Evolutionary conservation across 805 yeast genomes (phyloP).

Genomic region (Isabelozyma gotoi): DNA sequence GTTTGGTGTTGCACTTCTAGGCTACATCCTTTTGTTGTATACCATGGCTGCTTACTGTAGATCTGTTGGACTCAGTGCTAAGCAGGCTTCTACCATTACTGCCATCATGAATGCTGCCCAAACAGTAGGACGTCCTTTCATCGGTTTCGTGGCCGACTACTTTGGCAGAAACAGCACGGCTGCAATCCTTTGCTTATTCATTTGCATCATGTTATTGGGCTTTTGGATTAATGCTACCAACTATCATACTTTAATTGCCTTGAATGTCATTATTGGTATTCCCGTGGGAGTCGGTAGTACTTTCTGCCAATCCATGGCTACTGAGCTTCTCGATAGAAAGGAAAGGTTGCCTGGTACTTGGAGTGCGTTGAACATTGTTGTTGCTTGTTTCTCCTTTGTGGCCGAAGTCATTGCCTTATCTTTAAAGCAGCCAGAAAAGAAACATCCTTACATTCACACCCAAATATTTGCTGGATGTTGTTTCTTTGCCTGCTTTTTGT

Average conservation of each 20-base stretch:
- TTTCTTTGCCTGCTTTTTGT: conserved; percentile 41
- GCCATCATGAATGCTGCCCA: conserved; percentile 43
- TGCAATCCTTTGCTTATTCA: conserved; percentile 15
- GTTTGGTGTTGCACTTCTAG: conserved; percentile 38
- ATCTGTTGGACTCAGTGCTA: conserved; percentile 42
- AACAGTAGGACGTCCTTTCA: conserved; percentile 48
- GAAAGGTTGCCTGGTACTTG: conserved; percentile 36
- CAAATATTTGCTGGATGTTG: conserved; percentile 60
- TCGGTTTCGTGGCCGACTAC: conserved; percentile 47
- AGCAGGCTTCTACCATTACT: conserved; percentile 32
- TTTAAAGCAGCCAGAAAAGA: conserved; percentile 20
- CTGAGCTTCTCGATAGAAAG: conserved; percentile 18
- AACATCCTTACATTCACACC: conserved; percentile 54
- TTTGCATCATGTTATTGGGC: conserved; percentile 28
- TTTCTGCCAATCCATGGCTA: conserved; percentile 22
- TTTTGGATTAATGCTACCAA: conserved; percentile 39
- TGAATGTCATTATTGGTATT: conserved; percentile 28
- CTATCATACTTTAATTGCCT: conserved; percentile 29
- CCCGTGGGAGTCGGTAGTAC: conserved; percentile 30
- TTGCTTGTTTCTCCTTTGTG: conserved; percentile 34
- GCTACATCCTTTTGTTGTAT: conserved; percentile 35
- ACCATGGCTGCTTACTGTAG: conserved; percentile 39
- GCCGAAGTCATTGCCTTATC: conserved; percentile 59
- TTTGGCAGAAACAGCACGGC: conserved; percentile 46
- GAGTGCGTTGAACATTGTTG: conserved; percentile 37